Conservation (phyloP, 179 eudicot species). For the Dionaea muscipula region DNA sequence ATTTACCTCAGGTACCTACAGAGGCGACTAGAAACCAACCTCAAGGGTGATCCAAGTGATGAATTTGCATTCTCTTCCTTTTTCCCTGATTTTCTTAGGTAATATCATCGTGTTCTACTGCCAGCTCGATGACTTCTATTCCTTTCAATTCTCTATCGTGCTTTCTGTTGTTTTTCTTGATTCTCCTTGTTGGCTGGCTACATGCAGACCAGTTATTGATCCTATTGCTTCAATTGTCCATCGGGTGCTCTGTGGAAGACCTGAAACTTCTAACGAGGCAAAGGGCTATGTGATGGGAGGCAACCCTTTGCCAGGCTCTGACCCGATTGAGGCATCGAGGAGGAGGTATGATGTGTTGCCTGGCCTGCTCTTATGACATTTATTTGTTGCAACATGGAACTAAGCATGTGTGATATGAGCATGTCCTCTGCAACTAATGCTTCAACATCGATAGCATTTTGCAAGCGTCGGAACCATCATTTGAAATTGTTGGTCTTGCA, state of each 20-base stretch:
- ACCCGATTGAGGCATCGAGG: slow-evolving; percentile 83
- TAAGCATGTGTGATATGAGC: too few relatives aligned
- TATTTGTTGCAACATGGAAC: neutral
- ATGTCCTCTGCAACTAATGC: too few relatives aligned
- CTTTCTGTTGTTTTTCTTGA: slow-evolving; percentile 1
- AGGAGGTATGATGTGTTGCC: slow-evolving; percentile 41
- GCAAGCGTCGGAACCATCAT: too few relatives aligned
- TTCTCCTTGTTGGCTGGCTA: slow-evolving; percentile 8
- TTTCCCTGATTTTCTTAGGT: slow-evolving; percentile 84
- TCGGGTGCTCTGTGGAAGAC: slow-evolving; percentile 74
- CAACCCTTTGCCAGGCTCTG: slow-evolving; percentile 79
- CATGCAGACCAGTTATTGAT: slow-evolving; percentile 68
- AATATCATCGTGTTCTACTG: slow-evolving; percentile 11
- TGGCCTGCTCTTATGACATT: neutral
- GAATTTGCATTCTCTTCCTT: slow-evolving; percentile 85
- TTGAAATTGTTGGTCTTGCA: too few relatives aligned
- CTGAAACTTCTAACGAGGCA: slow-evolving; percentile 37
- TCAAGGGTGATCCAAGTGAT: slow-evolving; percentile 94
- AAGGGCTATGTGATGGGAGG: slow-evolving; percentile 52
- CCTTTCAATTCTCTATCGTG: neutral
- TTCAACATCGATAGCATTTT: too few relatives aligned
- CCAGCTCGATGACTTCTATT: neutral
- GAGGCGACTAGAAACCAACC: slow-evolving; percentile 65
- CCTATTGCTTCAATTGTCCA: slow-evolving; percentile 73
- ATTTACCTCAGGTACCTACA: slow-evolving; percentile 84